Conservation (phyloP, 345 rosid species). For the Lepidium africanum region DNA sequence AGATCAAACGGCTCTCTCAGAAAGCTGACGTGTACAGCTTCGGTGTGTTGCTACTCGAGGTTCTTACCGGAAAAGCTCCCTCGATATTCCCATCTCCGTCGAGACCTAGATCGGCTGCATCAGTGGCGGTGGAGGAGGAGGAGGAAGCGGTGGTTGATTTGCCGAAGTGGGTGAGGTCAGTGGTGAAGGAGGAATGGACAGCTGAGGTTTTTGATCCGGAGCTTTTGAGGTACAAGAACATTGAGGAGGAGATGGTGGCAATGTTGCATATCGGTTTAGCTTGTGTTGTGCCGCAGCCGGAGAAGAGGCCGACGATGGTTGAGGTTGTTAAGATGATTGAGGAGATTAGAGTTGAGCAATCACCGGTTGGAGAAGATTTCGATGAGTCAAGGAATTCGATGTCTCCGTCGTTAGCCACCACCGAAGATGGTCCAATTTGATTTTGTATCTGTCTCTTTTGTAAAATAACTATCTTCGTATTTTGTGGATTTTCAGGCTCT, state of each 20-base stretch:
- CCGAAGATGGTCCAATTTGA: slow-evolving; percentile 54
- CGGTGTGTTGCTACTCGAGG: slow-evolving; percentile 75
- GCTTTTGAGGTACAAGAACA: slow-evolving; percentile 88
- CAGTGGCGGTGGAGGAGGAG: slow-evolving; percentile 52
- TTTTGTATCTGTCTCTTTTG: background rate
- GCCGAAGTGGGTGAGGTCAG: slow-evolving; percentile 90
- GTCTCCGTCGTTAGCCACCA: slow-evolving; percentile 84
- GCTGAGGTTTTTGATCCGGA: slow-evolving; percentile 96
- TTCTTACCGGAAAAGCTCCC: slow-evolving; percentile 80
- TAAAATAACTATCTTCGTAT: background rate
- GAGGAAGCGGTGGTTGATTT: slow-evolving; percentile 49
- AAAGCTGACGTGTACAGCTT: slow-evolving; percentile 84
- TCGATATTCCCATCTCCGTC: slow-evolving; percentile 68
- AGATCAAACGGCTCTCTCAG: slow-evolving; percentile 73
- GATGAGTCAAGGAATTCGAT: slow-evolving; percentile 85
- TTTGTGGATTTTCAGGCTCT: background rate
- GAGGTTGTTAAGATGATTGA: slow-evolving; percentile 88
- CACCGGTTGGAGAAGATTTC: slow-evolving; percentile 84
- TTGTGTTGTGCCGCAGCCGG: slow-evolving; percentile 68
- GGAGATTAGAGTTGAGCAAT: slow-evolving; percentile 89
- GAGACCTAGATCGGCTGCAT: slow-evolving; percentile 47
- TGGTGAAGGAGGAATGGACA: slow-evolving; percentile 96
- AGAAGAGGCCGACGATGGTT: slow-evolving; percentile 76
- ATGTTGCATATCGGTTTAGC: slow-evolving; percentile 90
- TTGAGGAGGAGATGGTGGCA: slow-evolving; percentile 81